Conservation (phyloP, 257 asterid species). For the Nicotiana undulata region DNA sequence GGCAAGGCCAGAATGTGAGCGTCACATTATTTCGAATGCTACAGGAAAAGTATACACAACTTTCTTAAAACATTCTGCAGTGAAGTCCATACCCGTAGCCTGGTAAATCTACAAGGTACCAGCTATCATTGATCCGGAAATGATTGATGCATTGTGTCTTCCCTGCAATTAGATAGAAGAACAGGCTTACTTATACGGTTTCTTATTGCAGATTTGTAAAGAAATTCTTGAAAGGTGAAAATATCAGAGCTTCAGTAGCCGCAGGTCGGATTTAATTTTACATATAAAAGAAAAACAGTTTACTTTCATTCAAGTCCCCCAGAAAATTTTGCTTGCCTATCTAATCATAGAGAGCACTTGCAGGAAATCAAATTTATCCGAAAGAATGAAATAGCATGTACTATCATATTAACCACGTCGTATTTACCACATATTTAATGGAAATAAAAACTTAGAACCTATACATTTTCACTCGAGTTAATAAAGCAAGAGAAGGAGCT, state of each 20-base stretch:
- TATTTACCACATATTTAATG: not conserved
- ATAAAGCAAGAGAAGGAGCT: too few relatives aligned
- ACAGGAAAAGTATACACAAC: not conserved
- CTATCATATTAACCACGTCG: not conserved
- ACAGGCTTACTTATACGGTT: not conserved
- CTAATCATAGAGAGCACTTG: not conserved
- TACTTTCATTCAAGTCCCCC: not conserved
- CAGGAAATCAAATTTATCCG: not conserved
- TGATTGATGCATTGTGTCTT: slow-evolving; percentile 99
- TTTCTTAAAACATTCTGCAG: not conserved
- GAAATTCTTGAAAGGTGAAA: not conserved
- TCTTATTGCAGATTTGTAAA: not conserved
- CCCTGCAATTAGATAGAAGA: slow-evolving; percentile 48
- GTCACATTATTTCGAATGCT: not conserved
- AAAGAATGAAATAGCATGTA: not conserved
- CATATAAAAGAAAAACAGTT: not conserved
- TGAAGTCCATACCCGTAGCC: slow-evolving; percentile 73
- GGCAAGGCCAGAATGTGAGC: not conserved
- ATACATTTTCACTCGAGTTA: not conserved
- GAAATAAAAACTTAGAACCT: not conserved
- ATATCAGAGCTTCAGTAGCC: not conserved
- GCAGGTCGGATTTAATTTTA: too few relatives aligned
- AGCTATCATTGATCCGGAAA: slow-evolving; percentile 76
- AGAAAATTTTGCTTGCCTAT: not conserved
- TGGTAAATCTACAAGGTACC: slow-evolving; percentile 98